These are phyloP conservation scores for Yarrowia porcina DNA, from an alignment of 805 yeast genomes.

Conservation along the genomic window DNA sequence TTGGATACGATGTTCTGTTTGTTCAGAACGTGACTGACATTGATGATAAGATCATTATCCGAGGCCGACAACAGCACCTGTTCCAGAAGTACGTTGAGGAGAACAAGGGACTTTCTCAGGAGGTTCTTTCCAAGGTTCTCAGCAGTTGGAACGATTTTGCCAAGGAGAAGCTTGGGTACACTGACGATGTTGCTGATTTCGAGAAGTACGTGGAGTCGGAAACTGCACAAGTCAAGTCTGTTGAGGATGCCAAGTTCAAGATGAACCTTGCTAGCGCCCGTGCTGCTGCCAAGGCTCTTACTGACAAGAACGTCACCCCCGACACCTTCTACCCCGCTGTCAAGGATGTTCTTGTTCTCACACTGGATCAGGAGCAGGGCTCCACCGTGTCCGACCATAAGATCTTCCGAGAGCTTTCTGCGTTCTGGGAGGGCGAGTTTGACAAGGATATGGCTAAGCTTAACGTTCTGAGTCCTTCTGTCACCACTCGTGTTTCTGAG, in stretches of 20 bases:
- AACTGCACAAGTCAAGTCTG: constrained; percentile 51
- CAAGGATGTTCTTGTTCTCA: constrained; percentile 74
- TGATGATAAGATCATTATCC: constrained; percentile 91
- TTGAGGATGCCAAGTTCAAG: constrained; percentile 73
- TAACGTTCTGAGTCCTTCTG: constrained; percentile 79
- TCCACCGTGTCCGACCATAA: constrained; percentile 77
- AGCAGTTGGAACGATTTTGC: constrained; percentile 51
- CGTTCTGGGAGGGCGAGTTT: constrained; percentile 83
- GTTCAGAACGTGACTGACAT: constrained; percentile 98
- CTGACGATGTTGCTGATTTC: constrained; percentile 47
- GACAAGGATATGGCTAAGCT: constrained; percentile 81
- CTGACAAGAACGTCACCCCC: constrained; percentile 30
- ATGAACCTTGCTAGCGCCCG: constrained; percentile 71
- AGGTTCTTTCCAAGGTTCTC: constrained; percentile 43
- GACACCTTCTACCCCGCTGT: constrained; percentile 46
- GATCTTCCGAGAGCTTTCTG: constrained; percentile 75
- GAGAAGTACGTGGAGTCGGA: constrained; percentile 50
- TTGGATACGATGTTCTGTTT: constrained; percentile 82
- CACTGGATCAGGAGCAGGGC: constrained; percentile 70
- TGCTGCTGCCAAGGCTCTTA: constrained; percentile 48
- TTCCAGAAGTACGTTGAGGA: constrained; percentile 55
- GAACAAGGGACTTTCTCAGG: constrained; percentile 35
- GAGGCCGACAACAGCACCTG: constrained; percentile 86
- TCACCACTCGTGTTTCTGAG: constrained; percentile 93
- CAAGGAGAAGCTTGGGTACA: constrained; percentile 47